These are phyloP conservation scores for Lichtheimia ornata DNA, from an alignment of 371 early-diverging fungal genomes.

Conservation along the genomic window DNA sequence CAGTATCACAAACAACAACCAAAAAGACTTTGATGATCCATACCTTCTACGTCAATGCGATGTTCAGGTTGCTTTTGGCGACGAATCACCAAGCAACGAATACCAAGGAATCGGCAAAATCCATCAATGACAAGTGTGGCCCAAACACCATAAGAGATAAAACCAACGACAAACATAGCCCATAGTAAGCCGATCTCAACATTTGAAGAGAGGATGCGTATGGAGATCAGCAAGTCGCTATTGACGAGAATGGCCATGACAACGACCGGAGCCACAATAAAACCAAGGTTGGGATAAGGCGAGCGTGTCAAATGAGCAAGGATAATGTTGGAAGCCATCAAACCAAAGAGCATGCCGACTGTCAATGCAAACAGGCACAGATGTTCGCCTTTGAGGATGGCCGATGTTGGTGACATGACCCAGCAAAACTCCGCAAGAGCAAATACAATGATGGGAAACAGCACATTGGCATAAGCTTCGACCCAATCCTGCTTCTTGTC, in stretches of 20 bases:
- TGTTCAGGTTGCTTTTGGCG: constrained; percentile 14
- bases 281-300: constrained; percentile 76
- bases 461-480: constrained; percentile 19
- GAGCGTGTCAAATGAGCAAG: constrained; percentile 85
- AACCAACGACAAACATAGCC: constrained; percentile 9
- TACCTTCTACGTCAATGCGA: constrained; percentile 7
- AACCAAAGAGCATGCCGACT: constrained; percentile 82
- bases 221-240: constrained; percentile 42
- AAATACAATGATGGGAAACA: constrained; percentile 60
- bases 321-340: constrained; percentile 90
- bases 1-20: neutral
- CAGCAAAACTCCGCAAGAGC: constrained; percentile 61
- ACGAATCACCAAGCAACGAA: constrained; percentile 80
- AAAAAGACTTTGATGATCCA: neutral
- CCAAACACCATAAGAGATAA: constrained; percentile 53
- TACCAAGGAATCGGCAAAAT: constrained; percentile 83
- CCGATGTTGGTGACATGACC: constrained; percentile 66
- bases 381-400: constrained; percentile 61
- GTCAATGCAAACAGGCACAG: constrained; percentile 72
- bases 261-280: constrained; percentile 67
- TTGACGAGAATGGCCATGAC: constrained; percentile 69
- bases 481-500: constrained; percentile 21
- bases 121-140: constrained; percentile 80
- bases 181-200: constrained; percentile 20
- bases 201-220: constrained; percentile 11